These are phyloP conservation scores for Colletotrichum sp. DNA, from an alignment of 2,329 filamentous ascomycete species.

Conservation along the genomic window DNA sequence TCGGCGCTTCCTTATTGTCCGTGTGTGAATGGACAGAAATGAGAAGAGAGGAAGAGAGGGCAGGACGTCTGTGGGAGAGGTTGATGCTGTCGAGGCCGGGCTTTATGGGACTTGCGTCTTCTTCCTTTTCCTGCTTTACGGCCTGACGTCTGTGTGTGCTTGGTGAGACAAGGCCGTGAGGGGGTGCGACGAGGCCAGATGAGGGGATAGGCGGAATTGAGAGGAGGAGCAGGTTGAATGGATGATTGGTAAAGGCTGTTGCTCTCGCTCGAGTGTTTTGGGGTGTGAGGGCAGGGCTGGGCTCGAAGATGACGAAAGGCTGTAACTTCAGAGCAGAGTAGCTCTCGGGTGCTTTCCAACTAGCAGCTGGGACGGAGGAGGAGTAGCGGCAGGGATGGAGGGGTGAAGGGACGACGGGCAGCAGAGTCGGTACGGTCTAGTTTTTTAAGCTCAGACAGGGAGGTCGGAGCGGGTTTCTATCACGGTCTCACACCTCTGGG, in stretches of 20 bases:
- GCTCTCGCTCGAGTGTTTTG: neutral
- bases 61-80: slow-evolving; percentile 6
- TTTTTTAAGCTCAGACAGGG: slow-evolving; percentile 11
- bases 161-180: slow-evolving; percentile 12
- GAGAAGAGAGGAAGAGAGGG: neutral
- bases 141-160: slow-evolving; percentile 12
- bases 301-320: slow-evolving; percentile 8
- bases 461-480: slow-evolving; percentile 13
- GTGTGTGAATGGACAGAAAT: neutral
- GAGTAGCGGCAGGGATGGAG: neutral
- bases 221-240: neutral
- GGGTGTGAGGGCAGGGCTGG: neutral
- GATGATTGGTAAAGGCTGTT: neutral
- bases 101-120: slow-evolving; percentile 12
- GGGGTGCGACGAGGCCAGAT: neutral
- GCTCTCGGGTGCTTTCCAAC: neutral
- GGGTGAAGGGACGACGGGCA: neutral
- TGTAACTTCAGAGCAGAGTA: neutral
- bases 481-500: neutral
- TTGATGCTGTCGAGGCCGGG: slow-evolving; percentile 1
- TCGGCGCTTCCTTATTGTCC: neutral
- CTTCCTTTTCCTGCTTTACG: neutral
- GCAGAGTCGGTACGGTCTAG: neutral
- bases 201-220: neutral
- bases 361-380: neutral